Base-by-base conservation (phyloP, 2,329 filamentous ascomycete species). In the Triangularia setosa region DNA sequence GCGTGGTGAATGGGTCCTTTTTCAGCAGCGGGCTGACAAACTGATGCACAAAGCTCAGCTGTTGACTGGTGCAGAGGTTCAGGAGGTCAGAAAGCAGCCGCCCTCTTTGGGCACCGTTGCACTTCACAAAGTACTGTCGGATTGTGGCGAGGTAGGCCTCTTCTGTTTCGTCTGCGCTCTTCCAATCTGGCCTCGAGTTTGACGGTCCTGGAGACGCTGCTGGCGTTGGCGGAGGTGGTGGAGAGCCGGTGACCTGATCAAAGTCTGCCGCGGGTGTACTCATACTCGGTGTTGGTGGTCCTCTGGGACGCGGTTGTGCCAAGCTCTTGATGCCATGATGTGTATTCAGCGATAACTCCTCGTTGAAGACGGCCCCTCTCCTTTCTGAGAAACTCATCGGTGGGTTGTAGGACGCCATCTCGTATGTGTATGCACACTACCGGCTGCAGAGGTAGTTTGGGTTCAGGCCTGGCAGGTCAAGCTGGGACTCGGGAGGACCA, bases 1-100 rank as follows among this genome's bases (percentile, higher is more conserved):
- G 83, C 64, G 90, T 91, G 59, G 90, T 92, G 73, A 99, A 98
- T 0, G 95, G 95, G 75, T 99, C 95, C 76, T 97, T 97, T 79
- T 97, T 97, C 68, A 99, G 79, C 67, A 96, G 80, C 27, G 95
- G 95, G 75, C 92, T 94, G 70, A 99, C 94, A 77, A 97, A 96
- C 75, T 96, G 92, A 71, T 96, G 92, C 21, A 99, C 93, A 75
- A 97, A 98, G 77, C 93, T 97, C 69, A 99, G 83, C 76, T 96
- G 90, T 73, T 96, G 93, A 72, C 92, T 97, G 71, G 96, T 96
- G 80, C 95, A 99, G 71, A 97, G 85, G 73, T 96, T 96, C 69
- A 99, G 81, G 64, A 99, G 81, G 74, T 97, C 93, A 59, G 92
- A 92, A 65, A 99, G 81, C 72, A 96, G 86, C 44, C 91, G 86